Conservation (phyloP, 495 filamentous ascomycete species). For the Aspergillus heteromorphus region DNA sequence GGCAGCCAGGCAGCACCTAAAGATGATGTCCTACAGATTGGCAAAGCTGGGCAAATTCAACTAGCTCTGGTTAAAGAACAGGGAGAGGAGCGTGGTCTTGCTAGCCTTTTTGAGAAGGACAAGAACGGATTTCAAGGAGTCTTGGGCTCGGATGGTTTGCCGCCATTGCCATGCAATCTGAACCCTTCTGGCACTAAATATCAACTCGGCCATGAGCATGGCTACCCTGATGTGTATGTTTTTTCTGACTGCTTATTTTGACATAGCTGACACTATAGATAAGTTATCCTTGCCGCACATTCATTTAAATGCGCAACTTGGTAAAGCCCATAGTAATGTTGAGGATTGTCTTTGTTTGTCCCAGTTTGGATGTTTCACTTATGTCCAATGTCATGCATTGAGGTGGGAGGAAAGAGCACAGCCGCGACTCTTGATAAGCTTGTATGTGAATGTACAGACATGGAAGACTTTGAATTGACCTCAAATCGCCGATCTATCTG, state of each 20-base stretch:
- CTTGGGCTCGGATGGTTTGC: slow-evolving; percentile 68
- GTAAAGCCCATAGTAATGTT: neutral
- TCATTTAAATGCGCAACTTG: slow-evolving; percentile 32
- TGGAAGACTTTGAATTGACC: neutral
- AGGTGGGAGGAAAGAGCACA: neutral
- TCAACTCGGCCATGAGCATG: slow-evolving; percentile 37
- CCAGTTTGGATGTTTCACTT: neutral
- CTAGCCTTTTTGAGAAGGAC: slow-evolving; percentile 67
- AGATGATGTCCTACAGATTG: slow-evolving; percentile 68
- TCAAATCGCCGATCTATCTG: too few relatives aligned
- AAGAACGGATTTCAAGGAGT: slow-evolving; percentile 58
- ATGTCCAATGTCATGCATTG: neutral
- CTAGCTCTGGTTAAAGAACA: slow-evolving; percentile 75
- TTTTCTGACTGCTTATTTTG: neutral
- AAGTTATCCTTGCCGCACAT: slow-evolving; percentile 52
- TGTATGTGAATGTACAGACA: neutral
- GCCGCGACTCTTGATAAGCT: neutral
- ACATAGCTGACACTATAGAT: slow-evolving; percentile 16
- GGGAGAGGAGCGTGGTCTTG: slow-evolving; percentile 64
- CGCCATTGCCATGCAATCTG: slow-evolving; percentile 71
- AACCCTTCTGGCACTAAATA: slow-evolving; percentile 42
- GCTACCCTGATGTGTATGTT: slow-evolving; percentile 49
- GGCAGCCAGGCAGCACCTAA: slow-evolving; percentile 78
- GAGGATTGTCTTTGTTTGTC: neutral
- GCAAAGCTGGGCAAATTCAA: slow-evolving; percentile 76